Percentiles rank a stretch among this genome's conserved stretches.
These are phyloP conservation scores for Aspergillus felis DNA, from an alignment of 2,329 filamentous ascomycete genomes.

Conservation along the genomic window DNA sequence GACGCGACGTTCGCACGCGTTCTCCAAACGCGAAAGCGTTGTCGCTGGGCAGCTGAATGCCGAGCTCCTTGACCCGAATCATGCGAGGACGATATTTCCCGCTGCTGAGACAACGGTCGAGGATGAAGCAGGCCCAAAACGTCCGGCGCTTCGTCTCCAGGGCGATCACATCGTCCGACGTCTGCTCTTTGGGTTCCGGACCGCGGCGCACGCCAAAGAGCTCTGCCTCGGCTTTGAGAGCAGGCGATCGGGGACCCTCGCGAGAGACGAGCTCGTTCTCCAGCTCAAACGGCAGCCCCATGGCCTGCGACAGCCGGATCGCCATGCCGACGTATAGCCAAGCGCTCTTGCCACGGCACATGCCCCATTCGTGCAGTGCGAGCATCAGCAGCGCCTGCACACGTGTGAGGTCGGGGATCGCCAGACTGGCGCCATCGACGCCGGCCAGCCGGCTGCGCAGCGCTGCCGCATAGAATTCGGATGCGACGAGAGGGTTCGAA, in stretches of 20 bases:
- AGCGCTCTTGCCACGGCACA: slow-evolving; percentile 50
- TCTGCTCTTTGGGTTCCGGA: slow-evolving; percentile 33
- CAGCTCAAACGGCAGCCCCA: slow-evolving; percentile 44
- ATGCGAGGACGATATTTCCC: slow-evolving; percentile 53
- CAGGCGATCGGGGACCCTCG: slow-evolving; percentile 38
- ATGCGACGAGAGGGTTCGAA: slow-evolving; percentile 48
- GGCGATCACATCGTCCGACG: slow-evolving; percentile 47
- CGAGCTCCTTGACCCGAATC: slow-evolving; percentile 48
- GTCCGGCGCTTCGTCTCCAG: slow-evolving; percentile 54
- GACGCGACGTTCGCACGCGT: slow-evolving; percentile 49
- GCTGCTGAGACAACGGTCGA: slow-evolving; percentile 54
- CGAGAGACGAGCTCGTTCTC: slow-evolving; percentile 47
- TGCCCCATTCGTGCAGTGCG: slow-evolving; percentile 55
- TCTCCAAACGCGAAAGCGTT: slow-evolving; percentile 54
- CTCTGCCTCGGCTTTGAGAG: slow-evolving; percentile 35
- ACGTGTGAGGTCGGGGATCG: slow-evolving; percentile 46
- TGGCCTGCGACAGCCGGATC: slow-evolving; percentile 43
- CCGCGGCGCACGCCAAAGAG: slow-evolving; percentile 34
- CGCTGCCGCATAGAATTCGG: slow-evolving; percentile 53
- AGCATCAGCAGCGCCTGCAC: slow-evolving; percentile 55
- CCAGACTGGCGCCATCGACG: slow-evolving; percentile 39
- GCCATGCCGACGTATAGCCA: slow-evolving; percentile 50
- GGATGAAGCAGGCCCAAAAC: slow-evolving; percentile 57
- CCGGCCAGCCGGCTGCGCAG: slow-evolving; percentile 46
- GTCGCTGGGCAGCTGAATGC: slow-evolving; percentile 54